Base-by-base conservation (phyloP, 2,329 filamentous ascomycete genomes). In the Aureobasidium lini region DNA sequence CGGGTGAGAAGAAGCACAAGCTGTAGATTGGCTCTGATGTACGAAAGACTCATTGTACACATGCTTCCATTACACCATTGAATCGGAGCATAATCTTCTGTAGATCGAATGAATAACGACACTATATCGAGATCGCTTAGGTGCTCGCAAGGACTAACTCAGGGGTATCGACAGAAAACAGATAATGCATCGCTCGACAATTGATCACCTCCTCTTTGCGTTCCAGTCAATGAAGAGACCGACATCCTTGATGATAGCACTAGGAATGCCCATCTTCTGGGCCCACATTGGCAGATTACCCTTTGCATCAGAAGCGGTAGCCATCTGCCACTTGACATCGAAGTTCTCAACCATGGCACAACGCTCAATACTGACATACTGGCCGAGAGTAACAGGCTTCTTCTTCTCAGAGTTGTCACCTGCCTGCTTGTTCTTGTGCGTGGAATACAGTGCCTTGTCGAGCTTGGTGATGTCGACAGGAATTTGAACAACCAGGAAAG, bases 1-100 rank as follows among this genome's bases (percentile, higher is more conserved):
- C 80, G 63, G 91, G 93, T 11, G 84, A 94, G 80, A 97, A 96
- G 84, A 90, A 86, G 71, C 94, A 99, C 76, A 97, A 97, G 78
- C 76, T 97, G 72, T 96, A 53, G 48, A 62, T 47, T 18, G 18
- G 49, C 49, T 59, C 37, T 4, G 23, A 18, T 37, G n/a, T 15
- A 50, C 13, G 11, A 10, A 11, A 1, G n/a, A 40, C n/a, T n/a
- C n/a, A n/a, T n/a, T n/a, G n/a, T n/a, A n/a, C n/a, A n/a, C n/a
- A n/a, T n/a, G n/a, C n/a, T n/a, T n/a, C n/a, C n/a, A n/a, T n/a
- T n/a, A n/a, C n/a, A n/a, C n/a, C n/a, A n/a, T n/a, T n/a, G n/a
- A n/a, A n/a, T n/a, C n/a, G n/a, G n/a, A n/a, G n/a, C n/a, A n/a
- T n/a, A n/a, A n/a, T n/a, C n/a, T n/a, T n/a, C 8, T 32, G 15